Percentiles rank a stretch among this genome's conserved stretches.
phyloP scores from a whole-genome alignment of 176 grass and related monocot genomes.

The Lolium rigidum region DNA sequence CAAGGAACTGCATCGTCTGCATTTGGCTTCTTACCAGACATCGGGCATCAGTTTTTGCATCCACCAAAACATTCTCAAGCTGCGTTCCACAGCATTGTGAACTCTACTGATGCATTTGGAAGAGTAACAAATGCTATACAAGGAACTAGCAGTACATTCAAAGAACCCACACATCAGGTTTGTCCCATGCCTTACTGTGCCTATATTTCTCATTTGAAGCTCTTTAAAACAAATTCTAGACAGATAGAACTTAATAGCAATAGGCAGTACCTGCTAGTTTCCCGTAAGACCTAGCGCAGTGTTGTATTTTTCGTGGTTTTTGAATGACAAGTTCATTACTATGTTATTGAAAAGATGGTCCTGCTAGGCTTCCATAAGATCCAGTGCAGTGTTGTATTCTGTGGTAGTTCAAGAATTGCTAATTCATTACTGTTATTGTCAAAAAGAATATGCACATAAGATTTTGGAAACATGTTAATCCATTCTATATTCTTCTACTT shows the following conservation, averaged over 20 bases:
- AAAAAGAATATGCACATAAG: background rate
- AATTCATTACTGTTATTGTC: background rate
- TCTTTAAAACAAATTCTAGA: background rate
- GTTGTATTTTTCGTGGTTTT: background rate
- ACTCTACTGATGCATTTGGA: conserved; percentile 49
- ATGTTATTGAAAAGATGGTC: background rate
- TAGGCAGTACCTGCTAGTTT: background rate
- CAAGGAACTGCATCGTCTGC: conserved; percentile 44
- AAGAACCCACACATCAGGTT: conserved; percentile 62
- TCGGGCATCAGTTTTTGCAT: conserved; percentile 49
- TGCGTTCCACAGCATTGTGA: conserved; percentile 37
- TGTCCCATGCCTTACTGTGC: background rate
- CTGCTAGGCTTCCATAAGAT: background rate
- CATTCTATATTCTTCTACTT: conserved; percentile 7
- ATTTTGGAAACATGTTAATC: background rate
- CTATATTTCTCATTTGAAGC: background rate
- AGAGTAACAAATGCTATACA: conserved; percentile 48
- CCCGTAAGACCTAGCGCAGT: background rate
- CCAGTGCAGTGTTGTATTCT: background rate
- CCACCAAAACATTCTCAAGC: conserved; percentile 58
- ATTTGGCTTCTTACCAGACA: conserved; percentile 49
- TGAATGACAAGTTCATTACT: background rate
- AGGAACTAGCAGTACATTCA: conserved; percentile 46
- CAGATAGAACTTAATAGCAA: background rate
- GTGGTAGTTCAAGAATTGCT: conserved; percentile 17